These are phyloP conservation scores for Zasmidium cellare DNA, from an alignment of 2,329 filamentous ascomycete species.

Conservation along the genomic window DNA sequence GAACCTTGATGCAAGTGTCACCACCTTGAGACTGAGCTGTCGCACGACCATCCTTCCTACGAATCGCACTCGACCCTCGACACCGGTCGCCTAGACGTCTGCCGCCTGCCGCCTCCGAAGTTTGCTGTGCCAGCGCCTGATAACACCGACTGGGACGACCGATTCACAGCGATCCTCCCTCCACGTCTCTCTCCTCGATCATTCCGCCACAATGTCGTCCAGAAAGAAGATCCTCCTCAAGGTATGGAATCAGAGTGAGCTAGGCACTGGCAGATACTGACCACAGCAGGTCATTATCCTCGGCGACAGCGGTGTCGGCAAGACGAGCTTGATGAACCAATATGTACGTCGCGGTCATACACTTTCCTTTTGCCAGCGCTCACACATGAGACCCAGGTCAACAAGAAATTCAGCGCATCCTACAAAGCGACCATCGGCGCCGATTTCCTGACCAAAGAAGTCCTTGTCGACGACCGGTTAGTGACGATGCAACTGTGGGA, in stretches of 20 bases:
- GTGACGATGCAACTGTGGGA: constrained; percentile 99
- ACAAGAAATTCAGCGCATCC: constrained; percentile 99
- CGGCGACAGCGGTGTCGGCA: constrained; percentile 97
- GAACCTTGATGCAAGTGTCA: not conserved
- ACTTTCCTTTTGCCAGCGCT: constrained; percentile 1
- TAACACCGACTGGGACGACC: not conserved
- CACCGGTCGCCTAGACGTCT: not conserved
- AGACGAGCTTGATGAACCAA: constrained; percentile 99
- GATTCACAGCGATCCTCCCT: not conserved
- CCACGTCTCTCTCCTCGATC: not conserved
- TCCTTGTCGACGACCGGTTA: constrained; percentile 92
- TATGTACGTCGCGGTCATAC: constrained; percentile 68
- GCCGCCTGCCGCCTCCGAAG: not conserved
- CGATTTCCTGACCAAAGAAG: constrained; percentile 97
- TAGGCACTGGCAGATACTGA: constrained; percentile 19
- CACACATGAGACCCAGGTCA: constrained; percentile 65
- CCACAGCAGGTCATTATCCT: constrained; percentile 86
- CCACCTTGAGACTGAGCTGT: not conserved
- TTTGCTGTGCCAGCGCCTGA: not conserved
- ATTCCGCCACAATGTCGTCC: constrained; percentile 33
- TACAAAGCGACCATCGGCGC: constrained; percentile 99
- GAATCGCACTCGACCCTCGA: not conserved
- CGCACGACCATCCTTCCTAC: not conserved
- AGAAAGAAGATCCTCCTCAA: constrained; percentile 42
- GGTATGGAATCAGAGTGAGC: constrained; percentile 19